Conservation (phyloP, 331 rosid species). For the Acacia concinna region DNA sequence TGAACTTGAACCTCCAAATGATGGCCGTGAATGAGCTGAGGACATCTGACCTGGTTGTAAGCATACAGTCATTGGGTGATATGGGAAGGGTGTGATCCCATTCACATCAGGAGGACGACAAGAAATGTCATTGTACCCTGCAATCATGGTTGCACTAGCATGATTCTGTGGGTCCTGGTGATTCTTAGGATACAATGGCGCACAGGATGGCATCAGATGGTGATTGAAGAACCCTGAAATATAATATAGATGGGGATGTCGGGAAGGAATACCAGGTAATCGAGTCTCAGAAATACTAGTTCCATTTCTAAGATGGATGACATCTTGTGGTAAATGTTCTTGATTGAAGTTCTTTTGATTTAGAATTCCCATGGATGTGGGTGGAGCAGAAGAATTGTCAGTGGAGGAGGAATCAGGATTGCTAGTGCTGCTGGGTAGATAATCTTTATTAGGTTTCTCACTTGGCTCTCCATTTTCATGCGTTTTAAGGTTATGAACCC, state of each 20-base stretch:
- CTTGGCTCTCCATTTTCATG: conserved; percentile 57
- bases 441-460: conserved; percentile 62
- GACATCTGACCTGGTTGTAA: conserved; percentile 77
- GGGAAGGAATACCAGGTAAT: conserved; percentile 49
- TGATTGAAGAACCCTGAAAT: conserved; percentile 69
- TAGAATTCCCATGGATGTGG: conserved; percentile 55
- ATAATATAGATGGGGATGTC: conserved; percentile 66
- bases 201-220: conserved; percentile 63
- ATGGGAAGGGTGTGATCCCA: conserved; percentile 46
- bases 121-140: conserved; percentile 66
- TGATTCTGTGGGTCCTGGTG: conserved; percentile 67
- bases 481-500: conserved; percentile 38
- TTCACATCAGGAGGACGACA: conserved; percentile 38
- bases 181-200: conserved; percentile 68
- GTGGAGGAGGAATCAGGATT: conserved; percentile 70
- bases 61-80: conserved; percentile 68
- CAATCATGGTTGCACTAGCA: conserved; percentile 51
- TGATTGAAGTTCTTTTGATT: conserved; percentile 49
- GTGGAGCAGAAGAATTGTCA: conserved; percentile 79
- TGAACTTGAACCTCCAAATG: conserved; percentile 57
- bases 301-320: conserved; percentile 50
- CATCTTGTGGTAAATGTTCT: conserved; percentile 48
- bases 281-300: conserved; percentile 33
- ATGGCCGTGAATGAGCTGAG: conserved; percentile 59
- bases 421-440: conserved; percentile 63